A percentile compares a stretch with the other conserved stretches of the same genome.
Evolutionary conservation across 495 filamentous ascomycete genomes (phyloP).

Genomic region (Mytilinidion resinicola): DNA sequence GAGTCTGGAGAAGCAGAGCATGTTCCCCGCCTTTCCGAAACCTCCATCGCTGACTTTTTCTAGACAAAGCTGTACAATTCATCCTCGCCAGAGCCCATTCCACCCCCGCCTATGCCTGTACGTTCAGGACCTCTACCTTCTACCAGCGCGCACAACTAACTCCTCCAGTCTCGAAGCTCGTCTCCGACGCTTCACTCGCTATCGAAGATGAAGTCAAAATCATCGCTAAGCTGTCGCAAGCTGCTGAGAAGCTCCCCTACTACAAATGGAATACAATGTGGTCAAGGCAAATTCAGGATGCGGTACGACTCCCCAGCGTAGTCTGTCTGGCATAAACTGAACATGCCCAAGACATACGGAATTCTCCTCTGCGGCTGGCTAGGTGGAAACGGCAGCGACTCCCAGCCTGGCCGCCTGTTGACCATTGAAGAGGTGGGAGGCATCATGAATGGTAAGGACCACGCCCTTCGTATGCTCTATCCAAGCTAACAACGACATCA

Average conservation of each 20-base stretch:
- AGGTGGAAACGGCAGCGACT: slow-evolving; percentile 49
- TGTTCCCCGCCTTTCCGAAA: not conserved
- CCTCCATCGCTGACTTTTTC: slow-evolving; percentile 23
- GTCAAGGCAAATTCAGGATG: slow-evolving; percentile 78
- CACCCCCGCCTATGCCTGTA: slow-evolving; percentile 70
- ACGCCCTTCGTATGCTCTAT: slow-evolving; percentile 1
- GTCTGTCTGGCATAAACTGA: slow-evolving; percentile 34
- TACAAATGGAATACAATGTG: slow-evolving; percentile 92
- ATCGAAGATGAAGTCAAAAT: slow-evolving; percentile 53
- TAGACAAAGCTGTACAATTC: slow-evolving; percentile 63
- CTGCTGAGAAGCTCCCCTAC: slow-evolving; percentile 80
- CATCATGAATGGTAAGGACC: slow-evolving; percentile 58
- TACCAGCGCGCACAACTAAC: not conserved
- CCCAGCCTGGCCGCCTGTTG: slow-evolving; percentile 56
- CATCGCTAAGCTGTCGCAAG: slow-evolving; percentile 54
- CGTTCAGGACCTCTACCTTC: slow-evolving; percentile 27
- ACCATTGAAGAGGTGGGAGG: slow-evolving; percentile 83
- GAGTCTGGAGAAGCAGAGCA: slow-evolving; percentile 66
- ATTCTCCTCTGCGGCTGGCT: slow-evolving; percentile 74
- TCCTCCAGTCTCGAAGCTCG: slow-evolving; percentile 39
- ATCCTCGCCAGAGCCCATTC: slow-evolving; percentile 85
- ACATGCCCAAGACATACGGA: slow-evolving; percentile 41
- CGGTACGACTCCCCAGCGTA: slow-evolving; percentile 40
- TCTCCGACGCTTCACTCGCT: slow-evolving; percentile 47
- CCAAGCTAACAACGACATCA: slow-evolving; percentile 9